Percentiles rank a stretch among this genome's conserved stretches.
Conservation (phyloP, 306 rosid genomes). For the Delonix regia region DNA sequence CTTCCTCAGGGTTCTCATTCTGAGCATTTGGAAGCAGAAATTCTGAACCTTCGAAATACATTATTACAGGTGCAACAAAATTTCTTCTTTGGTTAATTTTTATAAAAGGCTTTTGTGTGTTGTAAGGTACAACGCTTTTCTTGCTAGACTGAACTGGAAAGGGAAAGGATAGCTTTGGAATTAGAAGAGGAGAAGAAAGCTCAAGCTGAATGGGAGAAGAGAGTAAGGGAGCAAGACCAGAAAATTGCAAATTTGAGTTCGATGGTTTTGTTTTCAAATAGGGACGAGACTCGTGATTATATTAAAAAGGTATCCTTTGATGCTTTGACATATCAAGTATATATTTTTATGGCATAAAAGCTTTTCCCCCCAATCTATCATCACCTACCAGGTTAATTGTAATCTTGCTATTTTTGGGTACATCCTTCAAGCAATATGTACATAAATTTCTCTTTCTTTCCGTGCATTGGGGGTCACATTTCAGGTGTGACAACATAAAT, state of each 20-base stretch:
- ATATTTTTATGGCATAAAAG: background rate
- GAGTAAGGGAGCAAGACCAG: constrained; percentile 84
- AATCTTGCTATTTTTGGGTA: constrained; percentile 11
- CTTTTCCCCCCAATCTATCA: too few species aligned
- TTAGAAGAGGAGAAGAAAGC: constrained; percentile 92
- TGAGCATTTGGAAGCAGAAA: constrained; percentile 82
- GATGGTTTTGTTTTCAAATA: constrained; percentile 85
- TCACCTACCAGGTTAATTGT: background rate
- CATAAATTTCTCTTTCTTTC: background rate
- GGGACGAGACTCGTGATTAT: constrained; percentile 73
- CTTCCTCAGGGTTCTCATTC: constrained; percentile 87
- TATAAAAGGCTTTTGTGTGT: constrained; percentile 25
- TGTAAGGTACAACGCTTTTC: constrained; percentile 31
- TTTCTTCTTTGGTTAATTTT: constrained; percentile 29
- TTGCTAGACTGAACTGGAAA: constrained; percentile 82
- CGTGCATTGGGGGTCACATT: too few species aligned
- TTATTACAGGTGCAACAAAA: constrained; percentile 68
- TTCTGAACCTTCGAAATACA: constrained; percentile 85
- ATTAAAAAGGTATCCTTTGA: constrained; percentile 63
- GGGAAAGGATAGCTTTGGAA: constrained; percentile 96
- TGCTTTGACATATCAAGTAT: background rate
- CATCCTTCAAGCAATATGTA: constrained; percentile 4
- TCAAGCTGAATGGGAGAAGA: constrained; percentile 92
- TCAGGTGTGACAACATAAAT: too few species aligned
- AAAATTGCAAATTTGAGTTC: constrained; percentile 90